Conservation (phyloP, 2,329 filamentous ascomycete species). For the Colletotrichum caudatum region DNA sequence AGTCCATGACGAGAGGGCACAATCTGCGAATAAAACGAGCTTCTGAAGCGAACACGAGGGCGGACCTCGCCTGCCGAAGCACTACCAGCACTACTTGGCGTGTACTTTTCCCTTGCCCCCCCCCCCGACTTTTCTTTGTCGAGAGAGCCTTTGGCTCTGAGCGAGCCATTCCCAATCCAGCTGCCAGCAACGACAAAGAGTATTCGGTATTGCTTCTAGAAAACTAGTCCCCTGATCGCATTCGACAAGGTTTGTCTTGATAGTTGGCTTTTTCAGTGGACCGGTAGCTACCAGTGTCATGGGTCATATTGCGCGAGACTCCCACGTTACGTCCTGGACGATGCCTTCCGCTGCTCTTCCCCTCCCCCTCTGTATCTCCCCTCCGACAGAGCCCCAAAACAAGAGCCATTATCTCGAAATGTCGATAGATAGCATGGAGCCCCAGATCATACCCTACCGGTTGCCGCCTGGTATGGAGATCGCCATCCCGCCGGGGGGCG, state of each 20-base stretch:
- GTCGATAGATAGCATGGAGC: constrained; percentile 27
- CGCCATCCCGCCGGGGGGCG: constrained; percentile 40
- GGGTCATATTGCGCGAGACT: constrained; percentile 39
- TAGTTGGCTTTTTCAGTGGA: constrained; percentile 31
- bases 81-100: constrained; percentile 14
- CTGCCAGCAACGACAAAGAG: constrained; percentile 19
- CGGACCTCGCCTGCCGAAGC: constrained; percentile 21
- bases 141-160: constrained; percentile 25
- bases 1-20: not conserved
- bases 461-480: constrained; percentile 43
- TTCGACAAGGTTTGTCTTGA: constrained; percentile 31
- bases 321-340: constrained; percentile 32
- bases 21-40: not conserved
- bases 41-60: not conserved
- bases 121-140: constrained; percentile 30
- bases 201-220: constrained; percentile 34
- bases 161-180: constrained; percentile 37
- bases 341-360: constrained; percentile 1
- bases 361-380: not conserved
- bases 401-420: not conserved
- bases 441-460: constrained; percentile 35
- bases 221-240: constrained; percentile 29
- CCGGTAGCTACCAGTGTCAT: constrained; percentile 36
- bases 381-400: not conserved
- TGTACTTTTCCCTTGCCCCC: not conserved